Evolutionary conservation across 179 eudicot species (phyloP), one percentile per base, ranked within the genome.

Genomic region (Nepenthes alata): DNA sequence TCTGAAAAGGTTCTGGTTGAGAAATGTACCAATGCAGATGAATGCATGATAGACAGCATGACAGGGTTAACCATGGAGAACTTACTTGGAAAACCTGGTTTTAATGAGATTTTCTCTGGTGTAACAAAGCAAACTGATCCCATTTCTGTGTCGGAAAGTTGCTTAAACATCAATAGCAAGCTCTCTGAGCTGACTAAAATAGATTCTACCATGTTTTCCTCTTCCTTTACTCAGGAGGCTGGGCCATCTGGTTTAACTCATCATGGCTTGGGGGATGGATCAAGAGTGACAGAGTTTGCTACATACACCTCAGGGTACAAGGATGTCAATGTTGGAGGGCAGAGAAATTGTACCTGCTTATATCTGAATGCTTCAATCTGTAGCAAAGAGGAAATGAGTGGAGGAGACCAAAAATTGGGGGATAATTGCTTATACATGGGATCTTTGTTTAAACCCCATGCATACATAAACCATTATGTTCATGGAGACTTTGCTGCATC

Each of bases 401-500:
- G 58, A 64, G 41, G 57, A 45, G 67, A 57, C 47, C 66, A 49
- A 39, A 75, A 58, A 63, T 13, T 45, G 71, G 69, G 63, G 44
- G 74, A 65, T 64, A 61, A 66, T 67, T 80, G 78, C 80, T 59
- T 67, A 36, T 87, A 72, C 73, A 69, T 74, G 84, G 95, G 98
- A 3, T 80, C 85, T 63, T 55, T 72, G 50, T 89, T 84, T 56
- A 91, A 86, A 67, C 71, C 86, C 62, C 74, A 70, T 13, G 75
- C 80, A 45, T 89, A 89, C 72, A 67, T 81, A 54, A 91, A 91
- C 77, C 61, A 75, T 72, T 91, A 86, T 76, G 70, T 64, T 60
- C 98, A 89, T 60, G 98, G 98, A 36, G 89, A 90, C 58, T 86
- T 83, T 78, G 98, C 96, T 59, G 96, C 98, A 55, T 78, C 96